Base-by-base conservation (phyloP, 345 rosid genomes). In the Punica granatum region DNA sequence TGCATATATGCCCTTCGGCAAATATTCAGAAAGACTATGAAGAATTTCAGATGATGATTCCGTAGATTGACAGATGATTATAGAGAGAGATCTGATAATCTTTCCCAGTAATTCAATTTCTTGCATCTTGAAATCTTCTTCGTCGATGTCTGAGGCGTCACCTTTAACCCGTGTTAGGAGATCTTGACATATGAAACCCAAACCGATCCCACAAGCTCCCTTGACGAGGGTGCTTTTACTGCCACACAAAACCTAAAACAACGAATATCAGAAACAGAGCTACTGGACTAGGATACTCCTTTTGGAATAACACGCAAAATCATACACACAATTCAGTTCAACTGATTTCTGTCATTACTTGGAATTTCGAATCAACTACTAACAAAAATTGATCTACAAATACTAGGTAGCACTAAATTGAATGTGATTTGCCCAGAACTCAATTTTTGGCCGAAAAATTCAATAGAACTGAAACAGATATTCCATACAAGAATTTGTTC, bases 171-270 rank as follows among this genome's bases (percentile, higher is more conserved):
- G 73, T 35, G 84, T 78, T 65, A 87, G 85, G 69, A 90, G 90
- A 72, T 82, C 92, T 81, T 93, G 89, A 79, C 94, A 84, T 74
- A 90, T 75, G 75, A 85, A 84, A 39, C 97, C 98, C 76, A 90
- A 82, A 78, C 97, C 93, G 81, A 93, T 70, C 48, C 89, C 98
- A 76, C 96, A 93, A 33, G 97, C 92, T 76, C 98, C 98, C 83
- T 81, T 93, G 62, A 90, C 94, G 67, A 90, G 88, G 71, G 77
- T 74, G 80, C 90, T 93, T 83, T 80, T 90, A 79, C 96, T 88
- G 69, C 74, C 68, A 84, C 83, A 75, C 76, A 93, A 84, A 75
- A 90, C 97, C 98, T 90, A 81, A 72, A 68, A 70, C 75, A 64
- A 76, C 35, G 56, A 51, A 25, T 44, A 37, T 64, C 59, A 64